phyloP scores from a whole-genome alignment of 306 rosid genomes.

The Chamaecrista fasciculata region DNA sequence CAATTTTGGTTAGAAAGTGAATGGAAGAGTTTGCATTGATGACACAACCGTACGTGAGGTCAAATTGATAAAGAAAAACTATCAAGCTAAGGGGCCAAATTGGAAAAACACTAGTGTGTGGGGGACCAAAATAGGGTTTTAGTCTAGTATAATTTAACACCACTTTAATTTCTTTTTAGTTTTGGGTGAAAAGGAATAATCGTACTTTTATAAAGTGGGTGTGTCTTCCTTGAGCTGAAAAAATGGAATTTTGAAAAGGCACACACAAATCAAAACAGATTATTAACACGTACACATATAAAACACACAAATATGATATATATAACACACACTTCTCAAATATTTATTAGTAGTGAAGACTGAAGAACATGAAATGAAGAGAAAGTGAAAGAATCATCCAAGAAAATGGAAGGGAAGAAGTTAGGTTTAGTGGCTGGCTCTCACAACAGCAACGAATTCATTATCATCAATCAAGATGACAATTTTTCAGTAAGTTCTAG shows the following conservation, averaged over 20 bases:
- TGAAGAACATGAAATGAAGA: neutral
- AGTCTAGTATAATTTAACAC: too few species aligned
- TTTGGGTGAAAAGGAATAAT: constrained; percentile 23
- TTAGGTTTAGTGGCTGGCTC: constrained; percentile 70
- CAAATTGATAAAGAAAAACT: too few species aligned
- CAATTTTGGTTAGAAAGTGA: too few species aligned
- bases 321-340: too few species aligned
- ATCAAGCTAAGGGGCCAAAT: too few species aligned
- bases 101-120: too few species aligned
- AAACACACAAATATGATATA: neutral
- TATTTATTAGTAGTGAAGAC: too few species aligned
- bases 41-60: too few species aligned
- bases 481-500: constrained; percentile 50
- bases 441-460: constrained; percentile 57
- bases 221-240: constrained; percentile 43
- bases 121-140: too few species aligned
- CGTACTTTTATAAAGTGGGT: constrained; percentile 39
- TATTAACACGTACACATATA: neutral
- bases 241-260: constrained; percentile 14
- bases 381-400: neutral
- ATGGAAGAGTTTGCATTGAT: too few species aligned
- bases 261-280: neutral
- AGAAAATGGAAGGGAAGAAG: constrained; percentile 41
- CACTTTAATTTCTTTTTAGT: neutral
- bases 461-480: constrained; percentile 52